phyloP scores from a whole-genome alignment of 257 asterid species.

The Petunia secreta region DNA sequence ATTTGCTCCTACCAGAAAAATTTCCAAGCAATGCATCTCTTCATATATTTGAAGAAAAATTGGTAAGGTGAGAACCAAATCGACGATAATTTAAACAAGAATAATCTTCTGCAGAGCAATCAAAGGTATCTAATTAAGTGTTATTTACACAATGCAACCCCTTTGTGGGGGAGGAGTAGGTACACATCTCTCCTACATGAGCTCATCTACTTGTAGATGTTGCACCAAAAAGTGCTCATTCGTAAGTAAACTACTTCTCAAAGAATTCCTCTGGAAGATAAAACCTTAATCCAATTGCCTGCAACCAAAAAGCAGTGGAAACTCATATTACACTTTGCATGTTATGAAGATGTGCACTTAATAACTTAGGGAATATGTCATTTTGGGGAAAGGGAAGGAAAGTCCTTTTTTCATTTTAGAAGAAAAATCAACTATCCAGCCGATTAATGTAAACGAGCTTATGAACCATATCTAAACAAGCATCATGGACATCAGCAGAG shows the following conservation, averaged over 20 bases:
- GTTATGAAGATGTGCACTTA: background rate
- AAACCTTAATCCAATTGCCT: conserved; percentile 81
- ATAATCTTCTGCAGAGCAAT: background rate
- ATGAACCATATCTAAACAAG: background rate
- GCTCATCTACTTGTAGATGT: conserved; percentile 1
- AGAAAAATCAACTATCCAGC: background rate
- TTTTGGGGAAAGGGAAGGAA: background rate
- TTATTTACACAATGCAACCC: conserved; percentile 1
- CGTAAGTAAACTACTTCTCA: conserved; percentile 31
- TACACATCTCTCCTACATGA: background rate
- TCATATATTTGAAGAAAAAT: background rate
- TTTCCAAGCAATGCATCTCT: background rate
- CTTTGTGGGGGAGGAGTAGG: background rate
- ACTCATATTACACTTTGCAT: background rate
- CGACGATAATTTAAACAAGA: conserved; percentile 15
- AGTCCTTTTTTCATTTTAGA: background rate
- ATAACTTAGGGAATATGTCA: background rate
- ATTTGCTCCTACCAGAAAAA: background rate
- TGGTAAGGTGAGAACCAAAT: background rate
- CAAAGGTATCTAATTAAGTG: background rate
- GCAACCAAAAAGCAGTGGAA: conserved; percentile 35
- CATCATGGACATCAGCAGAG: background rate
- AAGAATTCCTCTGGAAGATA: conserved; percentile 76
- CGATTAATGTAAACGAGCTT: background rate
- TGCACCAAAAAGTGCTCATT: background rate